These are phyloP conservation scores for Saccharum hybrid DNA, from an alignment of 202 grass and related monocot species.

Conservation along the genomic window DNA sequence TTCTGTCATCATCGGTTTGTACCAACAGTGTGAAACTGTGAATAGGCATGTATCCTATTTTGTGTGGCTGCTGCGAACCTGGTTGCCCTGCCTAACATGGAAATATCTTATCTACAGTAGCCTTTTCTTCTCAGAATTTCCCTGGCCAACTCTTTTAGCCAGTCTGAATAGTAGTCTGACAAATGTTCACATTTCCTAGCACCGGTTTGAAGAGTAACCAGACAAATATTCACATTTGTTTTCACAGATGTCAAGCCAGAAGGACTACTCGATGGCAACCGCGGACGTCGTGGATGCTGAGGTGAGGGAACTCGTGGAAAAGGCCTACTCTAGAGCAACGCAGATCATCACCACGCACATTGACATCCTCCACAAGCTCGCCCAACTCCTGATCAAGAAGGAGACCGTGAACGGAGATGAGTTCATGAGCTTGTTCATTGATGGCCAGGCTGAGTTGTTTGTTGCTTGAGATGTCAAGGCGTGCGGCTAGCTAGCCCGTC, in stretches of 20 bases:
- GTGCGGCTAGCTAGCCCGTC: neutral
- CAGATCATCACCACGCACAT: slow-evolving; percentile 77
- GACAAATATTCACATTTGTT: slow-evolving; percentile 1
- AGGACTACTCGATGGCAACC: slow-evolving; percentile 98
- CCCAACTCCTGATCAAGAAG: slow-evolving; percentile 94
- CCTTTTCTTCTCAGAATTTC: neutral
- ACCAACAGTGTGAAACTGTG: slow-evolving; percentile 18
- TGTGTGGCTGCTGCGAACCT: slow-evolving; percentile 30
- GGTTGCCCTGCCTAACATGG: neutral
- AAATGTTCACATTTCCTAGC: neutral
- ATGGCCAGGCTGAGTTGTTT: slow-evolving; percentile 84
- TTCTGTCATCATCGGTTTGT: slow-evolving; percentile 4
- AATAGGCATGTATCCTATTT: slow-evolving; percentile 12
- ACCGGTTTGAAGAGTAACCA: neutral
- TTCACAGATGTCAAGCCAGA: slow-evolving; percentile 85
- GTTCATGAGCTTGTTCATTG: slow-evolving; percentile 98
- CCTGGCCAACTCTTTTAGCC: neutral
- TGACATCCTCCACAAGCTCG: slow-evolving; percentile 90
- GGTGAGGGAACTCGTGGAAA: slow-evolving; percentile 92
- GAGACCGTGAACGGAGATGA: slow-evolving; percentile 95
- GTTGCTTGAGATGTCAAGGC: slow-evolving; percentile 56
- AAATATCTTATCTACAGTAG: neutral
- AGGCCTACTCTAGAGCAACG: slow-evolving; percentile 71
- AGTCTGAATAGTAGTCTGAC: neutral
- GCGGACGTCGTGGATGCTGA: slow-evolving; percentile 87